These are phyloP conservation scores for Ziziphus jujuba DNA, from an alignment of 306 rosid genomes.

Conservation along the genomic window DNA sequence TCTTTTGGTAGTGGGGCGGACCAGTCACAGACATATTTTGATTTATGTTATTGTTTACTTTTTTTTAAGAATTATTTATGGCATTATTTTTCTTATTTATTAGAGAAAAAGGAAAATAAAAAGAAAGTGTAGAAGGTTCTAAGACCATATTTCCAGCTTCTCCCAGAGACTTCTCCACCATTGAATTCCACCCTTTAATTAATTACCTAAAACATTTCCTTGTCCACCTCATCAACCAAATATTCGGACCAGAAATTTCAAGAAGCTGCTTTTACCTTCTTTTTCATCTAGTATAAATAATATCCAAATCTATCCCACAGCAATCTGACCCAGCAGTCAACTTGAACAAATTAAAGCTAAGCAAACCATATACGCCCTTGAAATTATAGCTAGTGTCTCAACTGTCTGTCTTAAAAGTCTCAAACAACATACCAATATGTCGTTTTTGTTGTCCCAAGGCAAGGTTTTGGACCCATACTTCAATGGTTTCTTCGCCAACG, in stretches of 20 bases:
- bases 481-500: conserved; percentile 4
- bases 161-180: conserved; percentile 31
- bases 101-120: no score
- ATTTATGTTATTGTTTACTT: no score
- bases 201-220: background rate
- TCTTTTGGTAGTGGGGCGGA: no score
- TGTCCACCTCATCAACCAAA: background rate
- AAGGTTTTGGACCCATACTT: conserved; percentile 23
- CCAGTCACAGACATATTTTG: no score
- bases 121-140: no score
- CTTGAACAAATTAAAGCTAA: background rate
- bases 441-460: conserved; percentile 26
- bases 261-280: conserved; percentile 15
- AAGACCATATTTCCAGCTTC: conserved; percentile 5
- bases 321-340: background rate
- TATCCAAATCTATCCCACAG: background rate
- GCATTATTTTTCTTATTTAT: no score
- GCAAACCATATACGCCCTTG: no score
- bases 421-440: background rate
- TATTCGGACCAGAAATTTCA: conserved; percentile 38
- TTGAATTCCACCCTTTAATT: background rate
- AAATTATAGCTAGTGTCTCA: no score
- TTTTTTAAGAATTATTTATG: no score
- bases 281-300: conserved; percentile 9
- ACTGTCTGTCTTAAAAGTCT: conserved; percentile 33